Percentiles rank a stretch among this genome's conserved stretches.
These are phyloP conservation scores for Botryobasidium botryosum DNA, from an alignment of 768 basidiomycete genomes.

Conservation along the genomic window DNA sequence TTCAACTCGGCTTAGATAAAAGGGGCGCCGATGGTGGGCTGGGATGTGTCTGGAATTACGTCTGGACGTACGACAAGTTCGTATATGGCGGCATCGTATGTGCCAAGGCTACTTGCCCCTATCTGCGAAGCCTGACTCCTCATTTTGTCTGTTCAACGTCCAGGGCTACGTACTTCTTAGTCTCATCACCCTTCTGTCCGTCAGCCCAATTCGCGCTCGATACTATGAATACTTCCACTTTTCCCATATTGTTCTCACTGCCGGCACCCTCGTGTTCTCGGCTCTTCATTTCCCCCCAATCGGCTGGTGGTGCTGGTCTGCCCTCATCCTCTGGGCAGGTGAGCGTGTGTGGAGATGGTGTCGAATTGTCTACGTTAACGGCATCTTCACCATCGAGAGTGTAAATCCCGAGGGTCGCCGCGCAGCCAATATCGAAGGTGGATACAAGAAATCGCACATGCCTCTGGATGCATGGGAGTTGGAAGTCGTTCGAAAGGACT, in stretches of 20 bases:
- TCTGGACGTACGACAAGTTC: constrained; percentile 45
- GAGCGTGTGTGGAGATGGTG: constrained; percentile 42
- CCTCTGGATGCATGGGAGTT: too few relatives aligned
- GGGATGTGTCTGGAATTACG: constrained; percentile 25
- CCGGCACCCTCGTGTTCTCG: constrained; percentile 40
- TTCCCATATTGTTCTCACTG: constrained; percentile 43
- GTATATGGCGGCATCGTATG: constrained; percentile 36
- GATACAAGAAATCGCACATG: too few relatives aligned
- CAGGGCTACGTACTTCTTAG: constrained; percentile 44
- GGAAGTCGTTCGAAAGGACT: too few relatives aligned
- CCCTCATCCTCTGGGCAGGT: constrained; percentile 42
- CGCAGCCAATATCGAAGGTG: too few relatives aligned
- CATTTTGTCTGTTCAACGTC: background rate
- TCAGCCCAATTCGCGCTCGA: constrained; percentile 31
- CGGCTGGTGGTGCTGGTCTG: constrained; percentile 50
- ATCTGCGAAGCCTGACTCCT: background rate
- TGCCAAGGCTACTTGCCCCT: background rate
- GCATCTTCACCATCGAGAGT: constrained; percentile 25
- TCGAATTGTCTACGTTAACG: constrained; percentile 44
- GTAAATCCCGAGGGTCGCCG: too few relatives aligned
- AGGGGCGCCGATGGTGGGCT: constrained; percentile 24
- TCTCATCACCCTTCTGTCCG: constrained; percentile 33
- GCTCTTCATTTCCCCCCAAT: constrained; percentile 52
- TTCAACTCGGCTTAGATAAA: constrained; percentile 40
- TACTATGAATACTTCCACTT: constrained; percentile 52